phyloP scores from a whole-genome alignment of 176 grass and related monocot genomes.

The Aechmea fasciata region DNA sequence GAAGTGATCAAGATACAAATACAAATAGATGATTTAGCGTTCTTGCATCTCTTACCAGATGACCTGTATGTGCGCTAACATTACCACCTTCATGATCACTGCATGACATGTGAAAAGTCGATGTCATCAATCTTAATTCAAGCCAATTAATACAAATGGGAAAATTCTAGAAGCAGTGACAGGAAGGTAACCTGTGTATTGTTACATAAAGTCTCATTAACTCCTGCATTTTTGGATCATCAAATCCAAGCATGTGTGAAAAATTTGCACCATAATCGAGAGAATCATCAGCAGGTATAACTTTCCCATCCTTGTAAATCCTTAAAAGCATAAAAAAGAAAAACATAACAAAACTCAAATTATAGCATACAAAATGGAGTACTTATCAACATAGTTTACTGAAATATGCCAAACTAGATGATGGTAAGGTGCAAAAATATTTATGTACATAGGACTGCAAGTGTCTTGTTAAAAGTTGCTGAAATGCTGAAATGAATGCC shows the following conservation, averaged over 20 bases:
- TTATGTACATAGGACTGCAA: background rate
- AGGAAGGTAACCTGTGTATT: conserved; percentile 64
- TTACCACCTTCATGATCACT: conserved; percentile 98
- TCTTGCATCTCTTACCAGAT: conserved; percentile 61
- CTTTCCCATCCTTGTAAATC: conserved; percentile 81
- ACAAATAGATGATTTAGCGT: conserved; percentile 10
- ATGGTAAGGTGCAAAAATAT: background rate
- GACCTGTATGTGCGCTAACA: conserved; percentile 95
- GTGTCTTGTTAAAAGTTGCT: background rate
- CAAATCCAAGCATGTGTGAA: conserved; percentile 97
- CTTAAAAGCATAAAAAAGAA: conserved; percentile 30
- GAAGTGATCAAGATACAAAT: conserved; percentile 6
- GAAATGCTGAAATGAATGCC: background rate
- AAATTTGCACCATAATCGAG: conserved; percentile 89
- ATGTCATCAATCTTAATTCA: background rate
- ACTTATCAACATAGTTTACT: background rate
- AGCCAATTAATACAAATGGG: background rate
- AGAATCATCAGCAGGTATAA: conserved; percentile 59
- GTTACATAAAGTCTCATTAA: conserved; percentile 97
- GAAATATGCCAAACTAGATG: too few species aligned
- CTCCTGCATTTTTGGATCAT: conserved; percentile 95
- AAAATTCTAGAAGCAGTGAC: background rate
- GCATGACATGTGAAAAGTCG: conserved; percentile 10
- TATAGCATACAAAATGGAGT: background rate
- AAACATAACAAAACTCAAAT: background rate